These are phyloP conservation scores for Fomitopsis serialis DNA, from an alignment of 768 basidiomycete genomes.

Conservation along the genomic window DNA sequence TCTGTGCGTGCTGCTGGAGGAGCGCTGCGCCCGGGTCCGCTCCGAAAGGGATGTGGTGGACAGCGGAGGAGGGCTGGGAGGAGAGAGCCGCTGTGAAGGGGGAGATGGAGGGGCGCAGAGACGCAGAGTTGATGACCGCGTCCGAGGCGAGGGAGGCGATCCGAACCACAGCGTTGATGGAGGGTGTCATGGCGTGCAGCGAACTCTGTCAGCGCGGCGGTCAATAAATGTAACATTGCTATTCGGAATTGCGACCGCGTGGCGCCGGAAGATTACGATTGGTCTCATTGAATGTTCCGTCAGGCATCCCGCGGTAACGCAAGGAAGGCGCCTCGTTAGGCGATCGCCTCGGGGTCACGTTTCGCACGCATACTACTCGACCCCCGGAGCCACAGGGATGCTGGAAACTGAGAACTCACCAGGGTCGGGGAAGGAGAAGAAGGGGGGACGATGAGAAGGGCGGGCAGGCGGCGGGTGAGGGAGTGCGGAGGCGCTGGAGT, in stretches of 20 bases:
- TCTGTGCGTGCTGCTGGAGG: slow-evolving; percentile 32
- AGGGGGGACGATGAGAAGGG: not conserved
- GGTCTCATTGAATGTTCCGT: too few species aligned
- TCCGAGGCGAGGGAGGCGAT: slow-evolving; percentile 72
- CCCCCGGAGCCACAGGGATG: not conserved
- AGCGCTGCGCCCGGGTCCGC: slow-evolving; percentile 61
- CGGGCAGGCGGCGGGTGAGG: not conserved
- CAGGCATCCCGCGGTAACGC: too few species aligned
- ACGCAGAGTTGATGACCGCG: slow-evolving; percentile 52
- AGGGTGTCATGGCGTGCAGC: slow-evolving; percentile 11
- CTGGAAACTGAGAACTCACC: not conserved
- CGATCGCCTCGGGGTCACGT: too few species aligned
- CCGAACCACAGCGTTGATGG: slow-evolving; percentile 47
- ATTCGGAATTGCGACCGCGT: slow-evolving; percentile 14
- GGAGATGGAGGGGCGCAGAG: slow-evolving; percentile 35
- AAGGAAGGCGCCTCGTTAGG: too few species aligned
- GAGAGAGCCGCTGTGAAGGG: slow-evolving; percentile 25
- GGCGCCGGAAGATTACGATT: too few species aligned
- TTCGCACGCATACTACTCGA: too few species aligned
- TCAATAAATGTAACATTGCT: slow-evolving; percentile 3
- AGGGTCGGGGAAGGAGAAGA: not conserved
- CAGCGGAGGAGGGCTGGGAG: slow-evolving; percentile 23
- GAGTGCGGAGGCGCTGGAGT: not conserved
- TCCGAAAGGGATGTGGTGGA: slow-evolving; percentile 52
- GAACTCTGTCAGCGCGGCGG: not conserved